A percentile compares a stretch with the other conserved stretches of the same genome.
These are phyloP conservation scores for Trebouxia sp. DNA, from an alignment of 139 green algal species.

Conservation along the genomic window DNA sequence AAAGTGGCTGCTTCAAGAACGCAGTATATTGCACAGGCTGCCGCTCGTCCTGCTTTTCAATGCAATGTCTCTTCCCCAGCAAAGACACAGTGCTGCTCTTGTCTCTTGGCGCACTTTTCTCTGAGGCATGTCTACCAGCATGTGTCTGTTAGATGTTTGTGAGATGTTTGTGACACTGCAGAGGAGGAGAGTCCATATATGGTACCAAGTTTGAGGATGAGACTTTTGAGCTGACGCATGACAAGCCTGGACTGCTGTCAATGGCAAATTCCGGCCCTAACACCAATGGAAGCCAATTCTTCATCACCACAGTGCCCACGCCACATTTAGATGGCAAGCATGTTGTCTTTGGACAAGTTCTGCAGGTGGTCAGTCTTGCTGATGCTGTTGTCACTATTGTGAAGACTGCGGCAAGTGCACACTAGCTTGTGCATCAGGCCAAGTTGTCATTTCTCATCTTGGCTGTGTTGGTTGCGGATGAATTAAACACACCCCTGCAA, in stretches of 20 bases:
- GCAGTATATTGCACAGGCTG: not conserved
- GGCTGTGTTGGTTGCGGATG: too few species aligned
- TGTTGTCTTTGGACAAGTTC: conserved; percentile 72
- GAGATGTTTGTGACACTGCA: too few species aligned
- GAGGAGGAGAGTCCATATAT: conserved; percentile 76
- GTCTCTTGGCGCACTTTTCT: not conserved
- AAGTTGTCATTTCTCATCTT: not conserved
- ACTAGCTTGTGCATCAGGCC: not conserved
- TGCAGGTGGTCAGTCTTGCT: conserved; percentile 11
- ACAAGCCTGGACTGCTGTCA: conserved; percentile 52
- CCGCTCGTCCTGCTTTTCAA: not conserved
- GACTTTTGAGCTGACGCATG: conserved; percentile 52
- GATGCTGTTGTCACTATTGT: not conserved
- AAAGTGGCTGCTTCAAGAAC: not conserved
- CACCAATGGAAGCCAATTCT: conserved; percentile 64
- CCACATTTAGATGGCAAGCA: conserved; percentile 68
- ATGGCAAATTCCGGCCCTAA: conserved; percentile 81
- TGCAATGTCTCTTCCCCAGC: not conserved
- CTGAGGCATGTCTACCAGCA: too few species aligned
- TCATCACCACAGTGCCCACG: conserved; percentile 52
- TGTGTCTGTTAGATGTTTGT: too few species aligned
- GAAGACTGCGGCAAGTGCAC: not conserved
- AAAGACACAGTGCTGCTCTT: not conserved
- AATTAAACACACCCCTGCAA: too few species aligned
- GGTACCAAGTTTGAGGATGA: conserved; percentile 54